Evolutionary conservation across 2,329 filamentous ascomycete species (phyloP).

Genomic region (Fusarium incarnatum): DNA sequence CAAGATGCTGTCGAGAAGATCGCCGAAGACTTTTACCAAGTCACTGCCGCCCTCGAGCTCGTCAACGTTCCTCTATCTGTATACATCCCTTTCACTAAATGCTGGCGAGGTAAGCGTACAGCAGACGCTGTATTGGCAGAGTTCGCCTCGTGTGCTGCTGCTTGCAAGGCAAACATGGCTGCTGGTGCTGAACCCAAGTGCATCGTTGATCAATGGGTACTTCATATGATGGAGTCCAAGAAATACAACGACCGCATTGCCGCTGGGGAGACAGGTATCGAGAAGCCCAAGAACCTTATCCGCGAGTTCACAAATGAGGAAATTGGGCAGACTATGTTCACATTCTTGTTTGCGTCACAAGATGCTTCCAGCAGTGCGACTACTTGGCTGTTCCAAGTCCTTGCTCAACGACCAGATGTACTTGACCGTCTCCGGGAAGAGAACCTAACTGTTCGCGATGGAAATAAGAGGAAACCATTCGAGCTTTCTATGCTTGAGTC

Average conservation of each 20-base stretch:
- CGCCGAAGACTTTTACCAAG: conserved; percentile 81
- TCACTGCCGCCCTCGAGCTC: conserved; percentile 81
- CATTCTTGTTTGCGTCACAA: conserved; percentile 65
- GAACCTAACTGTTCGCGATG: conserved; percentile 58
- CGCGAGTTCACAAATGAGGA: conserved; percentile 63
- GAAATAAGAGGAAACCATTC: conserved; percentile 55
- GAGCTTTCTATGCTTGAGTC: conserved; percentile 61
- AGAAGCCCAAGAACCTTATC: conserved; percentile 61
- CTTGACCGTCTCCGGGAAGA: conserved; percentile 59
- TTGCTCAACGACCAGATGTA: conserved; percentile 63
- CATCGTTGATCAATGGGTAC: conserved; percentile 83
- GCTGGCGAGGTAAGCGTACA: conserved; percentile 80
- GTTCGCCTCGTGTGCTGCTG: conserved; percentile 77
- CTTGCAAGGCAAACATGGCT: conserved; percentile 78
- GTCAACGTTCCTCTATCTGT: conserved; percentile 79
- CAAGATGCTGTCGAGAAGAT: conserved; percentile 78
- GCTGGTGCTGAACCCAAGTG: conserved; percentile 75
- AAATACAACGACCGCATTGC: conserved; percentile 73
- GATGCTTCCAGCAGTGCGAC: conserved; percentile 66
- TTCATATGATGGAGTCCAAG: conserved; percentile 78
- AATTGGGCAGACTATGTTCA: conserved; percentile 63
- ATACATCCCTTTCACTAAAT: conserved; percentile 80
- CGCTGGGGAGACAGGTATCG: conserved; percentile 60
- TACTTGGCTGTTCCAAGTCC: conserved; percentile 64
- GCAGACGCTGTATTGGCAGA: conserved; percentile 77